Base-by-base conservation (phyloP, 371 early-diverging fungal species). In the Zychaea mexicana region DNA sequence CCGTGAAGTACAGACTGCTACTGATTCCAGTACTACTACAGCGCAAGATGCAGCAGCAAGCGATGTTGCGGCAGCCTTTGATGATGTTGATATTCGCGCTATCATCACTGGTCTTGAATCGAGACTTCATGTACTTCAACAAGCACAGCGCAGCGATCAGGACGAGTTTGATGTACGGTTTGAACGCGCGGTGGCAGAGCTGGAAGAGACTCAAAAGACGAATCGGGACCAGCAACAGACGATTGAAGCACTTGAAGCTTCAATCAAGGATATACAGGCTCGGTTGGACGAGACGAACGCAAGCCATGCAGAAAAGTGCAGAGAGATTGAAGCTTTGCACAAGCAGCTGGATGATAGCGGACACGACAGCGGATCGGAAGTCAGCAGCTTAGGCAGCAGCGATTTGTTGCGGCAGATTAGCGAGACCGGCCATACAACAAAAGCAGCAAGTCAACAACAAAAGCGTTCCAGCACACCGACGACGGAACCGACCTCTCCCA, bases 21-120 rank as follows among this genome's bases (percentile, higher is more conserved):
- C n/a, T n/a, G n/a, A n/a, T n/a, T n/a, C n/a, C n/a, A n/a, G n/a
- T n/a, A n/a, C n/a, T n/a, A n/a, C n/a, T 24, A 6, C 8, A 5
- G 7, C 1, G 13, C 22, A 22, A 49, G 26, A 49, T 49, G 4
- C 21, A 30, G 6, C 31, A 32, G 0, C 55, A 54, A 54, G 7
- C 24, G 31, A 30, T 32, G 22, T 21, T 17, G 52, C 52, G 10
- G 28, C 52, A 22, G 22, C 52, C 24, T 5, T 6, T 42, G 59
- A 36, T 26, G 62, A 61, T 28, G 42, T 32, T 12, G 62, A 61
- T 12, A 61, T 61, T 19, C 54, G 53, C 1, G 24, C 26, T 28
- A 36, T 61, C 19, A 53, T 61, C 39, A 36, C 46, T 28, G 62
- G 54, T 13, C 28, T 61, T 2, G 62, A 61, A 42, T 32, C 62